Base-by-base conservation (phyloP, 2,329 filamentous ascomycete species). In the Juglanconis juglandina region DNA sequence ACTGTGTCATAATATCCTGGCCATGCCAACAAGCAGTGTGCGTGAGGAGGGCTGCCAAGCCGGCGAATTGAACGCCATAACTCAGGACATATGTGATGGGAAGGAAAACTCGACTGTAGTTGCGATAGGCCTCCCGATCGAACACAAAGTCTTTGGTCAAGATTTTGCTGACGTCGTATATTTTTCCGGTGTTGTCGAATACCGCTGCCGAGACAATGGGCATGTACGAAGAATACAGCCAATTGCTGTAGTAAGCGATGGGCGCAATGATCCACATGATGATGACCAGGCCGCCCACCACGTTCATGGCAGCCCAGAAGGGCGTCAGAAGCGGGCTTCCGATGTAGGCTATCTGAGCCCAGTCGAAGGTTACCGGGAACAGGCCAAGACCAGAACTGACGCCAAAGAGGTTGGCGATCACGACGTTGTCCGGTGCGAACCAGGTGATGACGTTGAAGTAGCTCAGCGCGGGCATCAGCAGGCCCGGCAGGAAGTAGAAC, bases 371-470 rank as follows among this genome's bases (percentile, higher is more conserved):
- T 68, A 96, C 71, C 0, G 92, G 92, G 63, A 96, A 92, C 39
- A 96, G 76, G 1, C 91, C 91, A 13, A 96, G 81, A 2, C 92
- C 92, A 2, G 91, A 94, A n/a, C 87, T 84, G 14, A 94, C 89
- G 14, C 92, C 92, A 69, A 96, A 96, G 65, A 96, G 77, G 71
- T 96, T 96, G 35, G 92, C 89, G 49, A 96, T 78, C 3, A 96
- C 86, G n/a, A 95, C 89, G 66, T 89, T 96, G 65, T 92, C 87
- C 0, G 92, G 92, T 3, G 90, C 90, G 72, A 93, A 90, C 91
- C 91, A 96, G 13, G 92, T 96, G 61, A 96, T 79, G 64, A 94
- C 88, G 71, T 87, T 96, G 79, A 96, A 96, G 74, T 94, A 95
- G 73, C 90, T 94, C 67, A 96, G 79, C 0, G 90, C 91, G 6